Evolutionary conservation across 108 stramenopile species (phyloP), one percentile per base, ranked within the genome.

Genomic region (Cyclostephanos tholiformis): DNA sequence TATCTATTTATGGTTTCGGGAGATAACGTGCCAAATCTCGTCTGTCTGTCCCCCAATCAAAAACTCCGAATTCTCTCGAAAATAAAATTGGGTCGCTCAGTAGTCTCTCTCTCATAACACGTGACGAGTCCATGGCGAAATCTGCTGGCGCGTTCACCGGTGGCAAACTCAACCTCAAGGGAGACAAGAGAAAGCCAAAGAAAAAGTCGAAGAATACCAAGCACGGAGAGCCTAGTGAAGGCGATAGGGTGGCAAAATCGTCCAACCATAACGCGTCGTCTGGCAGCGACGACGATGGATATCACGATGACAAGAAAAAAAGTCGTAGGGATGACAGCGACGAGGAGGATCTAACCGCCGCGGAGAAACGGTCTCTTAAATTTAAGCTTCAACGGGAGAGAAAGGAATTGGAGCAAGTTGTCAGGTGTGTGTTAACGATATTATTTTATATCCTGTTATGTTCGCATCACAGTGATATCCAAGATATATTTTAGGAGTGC

Each of bases 261-360:
- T 29, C 19, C 49, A 1, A 41, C 53, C 38, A 27, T 29, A 29
- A 71, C 1, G 52, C n/a, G 26, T 0, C 2, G 11, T 23, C 22
- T 44, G 50, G 61, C 61, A 20, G 29, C 71, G 30, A 38, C 32
- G 69, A 58, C 44, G 32, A 75, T 38, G 65, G 61, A 13, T 27
- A 49, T 35, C 32, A 20, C 19, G 43, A 44, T 58, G 64, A 38
- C 13, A 63, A 53, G 11, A 44, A 53, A 12, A 27, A 60, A 13
- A 6, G n/a, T 14, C 17, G 23, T 14, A 43, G 66, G 22, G 32
- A 32, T 35, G 46, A 41, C 55, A 82, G 49, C 27, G 82, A 76
- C 19, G 88, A 90, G 17, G 89, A 89, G 20, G 89, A 90, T 29
- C 56, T 90, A 51, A 94, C 93, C 10, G 87, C 86, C 27, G 93